Base-by-base conservation (phyloP, 441 rosid genomes). In the Adansonia rubrostipa region DNA sequence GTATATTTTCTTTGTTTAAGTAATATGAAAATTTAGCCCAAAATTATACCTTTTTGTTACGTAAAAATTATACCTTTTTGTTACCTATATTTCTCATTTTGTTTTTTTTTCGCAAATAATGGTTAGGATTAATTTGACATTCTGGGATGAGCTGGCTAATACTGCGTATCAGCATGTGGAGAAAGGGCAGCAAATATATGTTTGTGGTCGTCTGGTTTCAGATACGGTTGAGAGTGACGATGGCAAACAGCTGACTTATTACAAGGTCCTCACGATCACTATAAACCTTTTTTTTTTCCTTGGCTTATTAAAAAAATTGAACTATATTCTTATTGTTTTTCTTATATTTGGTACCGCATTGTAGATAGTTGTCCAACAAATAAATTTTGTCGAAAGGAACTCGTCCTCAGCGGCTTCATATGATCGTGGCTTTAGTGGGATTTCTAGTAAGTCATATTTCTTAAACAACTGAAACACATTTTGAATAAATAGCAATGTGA, bases 61-160 rank as follows among this genome's bases (percentile, higher is more conserved):
- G n/a, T n/a, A n/a, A 5, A 63, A 62, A 50, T 69, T 61, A 44
- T n/a, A 53, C 53, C 53, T 1, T 33, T 44, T 70, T 70, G 13
- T 44, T 67, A 2, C 60, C 11, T 11, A 24, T 19, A 24, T 48
- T 58, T 75, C 4, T 57, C 19, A 36, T 51, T 72, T 62, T 75
- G 71, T 5, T 61, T 68, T 63, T 24, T 75, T 65, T 56, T 19
- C 4, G 0, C 4, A 6, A 20, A 24, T 10, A 33, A 72, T 72
- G n/a, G 33, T 36, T 74, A 91, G 93, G 95, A 81, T 91, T 57
- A 87, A 81, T 81, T 82, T 89, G 89, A 85, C 93, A 19, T 91
- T 91, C 76, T 91, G 93, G 93, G 87, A 89, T 63, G 93, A 89
- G 76, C 68, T 91, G 79, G 93, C 95, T 9, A 85, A 82, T 45